Evolutionary conservation across 768 basidiomycete species (phyloP), one percentile per base, ranked within the genome.

Genomic region (Hydnum rufescens): DNA sequence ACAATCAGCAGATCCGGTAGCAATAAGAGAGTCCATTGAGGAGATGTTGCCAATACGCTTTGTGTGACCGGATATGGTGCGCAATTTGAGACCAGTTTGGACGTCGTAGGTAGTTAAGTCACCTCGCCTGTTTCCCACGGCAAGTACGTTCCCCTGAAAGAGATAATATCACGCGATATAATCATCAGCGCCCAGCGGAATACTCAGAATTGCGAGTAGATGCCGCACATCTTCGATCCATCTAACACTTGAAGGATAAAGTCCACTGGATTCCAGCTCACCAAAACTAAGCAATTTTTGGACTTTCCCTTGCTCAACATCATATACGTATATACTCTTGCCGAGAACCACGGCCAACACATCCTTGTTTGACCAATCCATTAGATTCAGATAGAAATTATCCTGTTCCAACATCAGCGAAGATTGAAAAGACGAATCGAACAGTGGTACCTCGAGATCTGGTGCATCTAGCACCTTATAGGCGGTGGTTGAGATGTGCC

Each of bases 391-490:
- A 61, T 99, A 97, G 65, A 96, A 99, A 64, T 99, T 93, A 63
- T 97, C 93, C 63, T 65, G 28, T 2, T 13, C 1, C 43, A 19
- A 25, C 13, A 26, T 25, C 5, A 6, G 34, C 5, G 34, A 25
- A 28, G 31, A 28, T n/a, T 13, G 2, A 8, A 19, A 3, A 5
- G 43, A 31, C 19, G 34, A 16, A 50, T 13, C 22, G 22, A 6
- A 42, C n/a, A 22, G 28, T 57, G 64, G 59, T 51, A 65, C 66
- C 29, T 89, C 88, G 8, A 99, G 76, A 53, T 97, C 92, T 0
- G 93, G 95, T 4, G 93, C 93, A 62, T 99, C 93, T 31, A 97
- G 74, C 1, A 96, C 93, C 54, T 95, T 78, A 68, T 93, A 97
- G 2, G 93, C 93, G 0, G 92, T 93, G 26, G 44, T 13, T 13